These are phyloP conservation scores for Lyophyllum shimeji DNA, from an alignment of 768 basidiomycete species.

Conservation along the genomic window DNA sequence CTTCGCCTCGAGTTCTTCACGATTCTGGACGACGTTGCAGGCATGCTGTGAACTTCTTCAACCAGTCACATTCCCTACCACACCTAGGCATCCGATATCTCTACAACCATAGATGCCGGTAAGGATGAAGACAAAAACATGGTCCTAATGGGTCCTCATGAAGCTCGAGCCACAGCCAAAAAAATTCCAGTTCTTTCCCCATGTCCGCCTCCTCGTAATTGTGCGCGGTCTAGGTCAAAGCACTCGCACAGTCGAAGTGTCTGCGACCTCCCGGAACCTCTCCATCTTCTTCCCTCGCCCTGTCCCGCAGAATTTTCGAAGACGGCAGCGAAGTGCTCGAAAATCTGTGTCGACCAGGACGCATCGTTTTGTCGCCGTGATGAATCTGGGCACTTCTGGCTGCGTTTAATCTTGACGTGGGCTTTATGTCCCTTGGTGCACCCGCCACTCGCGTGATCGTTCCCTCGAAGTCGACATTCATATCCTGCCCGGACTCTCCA, in stretches of 20 bases:
- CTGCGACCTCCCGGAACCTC: slow-evolving; percentile 27
- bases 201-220: slow-evolving; percentile 22
- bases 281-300: no score
- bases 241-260: slow-evolving; percentile 23
- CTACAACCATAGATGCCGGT: slow-evolving; percentile 28
- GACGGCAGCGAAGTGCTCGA: no score
- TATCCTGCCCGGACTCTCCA: slow-evolving; percentile 18
- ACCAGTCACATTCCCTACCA: no score
- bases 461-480: slow-evolving; percentile 19
- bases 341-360: slow-evolving; percentile 28
- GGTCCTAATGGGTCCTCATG: slow-evolving; percentile 23
- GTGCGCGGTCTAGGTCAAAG: slow-evolving; percentile 26
- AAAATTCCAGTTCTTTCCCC: slow-evolving; percentile 13
- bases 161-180: slow-evolving; percentile 7
- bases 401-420: slow-evolving; percentile 53
- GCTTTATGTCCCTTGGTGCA: slow-evolving; percentile 47
- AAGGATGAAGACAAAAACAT: slow-evolving; percentile 36
- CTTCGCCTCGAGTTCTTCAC: no score
- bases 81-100: background rate
- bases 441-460: slow-evolving; percentile 47
- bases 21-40: no score
- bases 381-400: slow-evolving; percentile 38
- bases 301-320: no score
- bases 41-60: no score
- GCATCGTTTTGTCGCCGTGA: slow-evolving; percentile 28